Percentiles rank a stretch among this genome's conserved stretches.
phyloP scores from a whole-genome alignment of 257 asterid genomes.

The Handroanthus guayacan region DNA sequence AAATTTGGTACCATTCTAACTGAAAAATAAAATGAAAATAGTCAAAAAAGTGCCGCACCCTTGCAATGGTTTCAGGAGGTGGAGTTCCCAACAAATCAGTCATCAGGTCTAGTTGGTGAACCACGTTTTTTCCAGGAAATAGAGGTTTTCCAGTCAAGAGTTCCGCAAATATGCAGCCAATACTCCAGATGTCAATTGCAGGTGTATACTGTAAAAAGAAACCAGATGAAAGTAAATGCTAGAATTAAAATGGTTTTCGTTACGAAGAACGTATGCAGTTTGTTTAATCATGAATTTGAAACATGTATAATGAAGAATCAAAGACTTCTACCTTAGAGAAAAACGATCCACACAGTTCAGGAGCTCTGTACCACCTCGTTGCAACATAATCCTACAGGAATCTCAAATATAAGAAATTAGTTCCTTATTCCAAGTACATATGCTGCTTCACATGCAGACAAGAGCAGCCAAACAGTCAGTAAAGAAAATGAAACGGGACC shows the following conservation, averaged over 20 bases:
- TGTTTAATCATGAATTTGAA: conserved; percentile 4
- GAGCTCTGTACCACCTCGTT: conserved; percentile 98
- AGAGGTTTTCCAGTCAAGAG: conserved; percentile 92
- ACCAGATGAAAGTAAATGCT: conserved; percentile 22
- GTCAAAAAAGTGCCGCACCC: conserved; percentile 56
- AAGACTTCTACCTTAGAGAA: conserved; percentile 81
- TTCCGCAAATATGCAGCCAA: conserved; percentile 96
- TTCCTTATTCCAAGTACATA: background rate
- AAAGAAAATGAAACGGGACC: background rate
- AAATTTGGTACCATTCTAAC: background rate
- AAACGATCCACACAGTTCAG: conserved; percentile 95
- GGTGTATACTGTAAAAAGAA: conserved; percentile 79
- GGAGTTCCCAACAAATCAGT: conserved; percentile 93
- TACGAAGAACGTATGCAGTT: background rate
- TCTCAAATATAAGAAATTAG: conserved; percentile 3
- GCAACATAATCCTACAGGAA: conserved; percentile 88
- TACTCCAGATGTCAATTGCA: conserved; percentile 97
- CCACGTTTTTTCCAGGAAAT: conserved; percentile 97
- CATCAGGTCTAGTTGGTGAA: conserved; percentile 95
- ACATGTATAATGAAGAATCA: background rate
- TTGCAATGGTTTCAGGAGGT: conserved; percentile 87
- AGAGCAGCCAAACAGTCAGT: background rate
- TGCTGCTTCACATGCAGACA: background rate
- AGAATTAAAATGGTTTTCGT: conserved; percentile 17
- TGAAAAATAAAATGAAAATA: background rate